Conservation (phyloP, 108 stramenopile genomes). For the Cyclotella baltica region DNA sequence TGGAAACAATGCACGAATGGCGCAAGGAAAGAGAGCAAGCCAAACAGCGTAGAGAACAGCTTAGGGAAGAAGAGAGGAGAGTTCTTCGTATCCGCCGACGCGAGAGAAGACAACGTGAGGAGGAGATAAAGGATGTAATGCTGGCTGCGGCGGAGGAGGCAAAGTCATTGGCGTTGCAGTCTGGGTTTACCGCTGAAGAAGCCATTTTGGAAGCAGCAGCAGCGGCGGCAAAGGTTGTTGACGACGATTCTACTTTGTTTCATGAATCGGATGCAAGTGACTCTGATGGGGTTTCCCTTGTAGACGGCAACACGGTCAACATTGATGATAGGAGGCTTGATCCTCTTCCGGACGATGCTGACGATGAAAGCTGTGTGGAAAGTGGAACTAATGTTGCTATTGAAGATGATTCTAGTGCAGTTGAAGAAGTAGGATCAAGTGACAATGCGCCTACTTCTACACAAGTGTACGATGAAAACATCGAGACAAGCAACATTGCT, state of each 20-base stretch:
- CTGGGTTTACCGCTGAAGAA: conserved; percentile 36
- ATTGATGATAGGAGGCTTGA: background rate
- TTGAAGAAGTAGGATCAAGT: no score
- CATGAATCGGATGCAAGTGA: conserved; percentile 7
- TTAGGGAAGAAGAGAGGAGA: conserved; percentile 29
- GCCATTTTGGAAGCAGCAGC: conserved; percentile 46
- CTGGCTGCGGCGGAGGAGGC: conserved; percentile 46
- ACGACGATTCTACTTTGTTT: conserved; percentile 36
- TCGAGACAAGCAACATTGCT: no score
- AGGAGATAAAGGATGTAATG: conserved; percentile 26
- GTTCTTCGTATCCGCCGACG: conserved; percentile 7
- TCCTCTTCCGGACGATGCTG: background rate
- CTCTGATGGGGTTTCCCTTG: conserved; percentile 28
- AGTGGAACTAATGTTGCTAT: background rate
- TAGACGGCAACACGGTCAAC: conserved; percentile 3
- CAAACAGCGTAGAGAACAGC: conserved; percentile 21
- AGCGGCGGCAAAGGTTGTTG: conserved; percentile 41
- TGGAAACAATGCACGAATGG: conserved; percentile 44
- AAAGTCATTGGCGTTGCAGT: conserved; percentile 37
- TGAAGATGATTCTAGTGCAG: no score
- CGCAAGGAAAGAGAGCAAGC: conserved; percentile 31
- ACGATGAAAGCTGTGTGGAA: background rate
- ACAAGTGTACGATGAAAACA: no score
- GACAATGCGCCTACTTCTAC: no score
- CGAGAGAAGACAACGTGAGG: conserved; percentile 27